phyloP scores from a whole-genome alignment of 768 basidiomycete genomes.

The Mycena polygramma region DNA sequence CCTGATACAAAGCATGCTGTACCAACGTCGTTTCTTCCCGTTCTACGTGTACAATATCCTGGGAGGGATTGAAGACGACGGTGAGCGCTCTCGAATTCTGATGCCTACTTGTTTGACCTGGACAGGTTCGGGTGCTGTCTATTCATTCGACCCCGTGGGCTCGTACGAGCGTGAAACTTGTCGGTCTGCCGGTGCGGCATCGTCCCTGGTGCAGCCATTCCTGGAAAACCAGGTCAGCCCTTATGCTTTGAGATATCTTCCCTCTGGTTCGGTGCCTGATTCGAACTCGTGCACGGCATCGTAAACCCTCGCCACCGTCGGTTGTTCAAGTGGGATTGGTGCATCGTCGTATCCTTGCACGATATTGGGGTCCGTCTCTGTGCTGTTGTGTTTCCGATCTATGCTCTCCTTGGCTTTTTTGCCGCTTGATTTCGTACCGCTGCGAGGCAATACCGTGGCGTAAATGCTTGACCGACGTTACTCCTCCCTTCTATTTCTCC shows the following conservation, averaged over 20 bases:
- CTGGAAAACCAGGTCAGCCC: slow-evolving; percentile 90
- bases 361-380: too few species aligned
- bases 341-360: too few species aligned
- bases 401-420: too few species aligned
- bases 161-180: slow-evolving; percentile 98
- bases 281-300: not conserved
- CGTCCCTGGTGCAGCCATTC: slow-evolving; percentile 95
- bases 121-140: slow-evolving; percentile 95
- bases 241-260: slow-evolving; percentile 2
- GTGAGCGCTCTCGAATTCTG: slow-evolving; percentile 59
- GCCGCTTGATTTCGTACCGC: too few species aligned
- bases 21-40: slow-evolving; percentile 96
- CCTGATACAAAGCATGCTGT: slow-evolving; percentile 98
- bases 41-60: slow-evolving; percentile 98
- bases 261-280: slow-evolving; percentile 2
- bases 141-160: slow-evolving; percentile 99
- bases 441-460: not conserved
- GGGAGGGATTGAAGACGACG: slow-evolving; percentile 96
- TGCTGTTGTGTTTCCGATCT: not conserved
- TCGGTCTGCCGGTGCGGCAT: slow-evolving; percentile 95
- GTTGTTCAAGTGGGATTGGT: not conserved
- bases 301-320: not conserved
- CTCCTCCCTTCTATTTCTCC: slow-evolving; percentile 4
- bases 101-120: slow-evolving; percentile 6
- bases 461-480: slow-evolving; percentile 29